These are phyloP conservation scores for Mycena capillaripes DNA, from an alignment of 768 basidiomycete genomes.

Conservation along the genomic window DNA sequence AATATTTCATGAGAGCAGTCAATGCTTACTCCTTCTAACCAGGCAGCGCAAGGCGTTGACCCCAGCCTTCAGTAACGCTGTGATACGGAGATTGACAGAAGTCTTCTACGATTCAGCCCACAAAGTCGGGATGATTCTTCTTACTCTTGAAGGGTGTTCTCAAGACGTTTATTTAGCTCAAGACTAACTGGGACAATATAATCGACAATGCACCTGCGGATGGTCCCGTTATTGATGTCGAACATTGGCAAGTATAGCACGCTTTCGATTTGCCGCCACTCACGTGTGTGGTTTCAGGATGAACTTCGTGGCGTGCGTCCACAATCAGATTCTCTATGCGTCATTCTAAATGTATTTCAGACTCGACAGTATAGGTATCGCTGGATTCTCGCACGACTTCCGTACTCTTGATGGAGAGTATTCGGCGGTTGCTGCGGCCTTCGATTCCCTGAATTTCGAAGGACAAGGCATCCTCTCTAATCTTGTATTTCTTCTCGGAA, in stretches of 20 bases:
- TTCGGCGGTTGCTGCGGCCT: conserved; percentile 40
- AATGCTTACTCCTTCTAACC: no score
- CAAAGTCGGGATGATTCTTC: conserved; percentile 44
- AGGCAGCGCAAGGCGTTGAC: no score
- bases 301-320: conserved; percentile 53
- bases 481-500: conserved; percentile 31
- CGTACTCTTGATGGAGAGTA: conserved; percentile 54
- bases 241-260: conserved; percentile 42
- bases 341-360: conserved; percentile 36
- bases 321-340: neutral
- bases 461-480: conserved; percentile 11
- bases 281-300: conserved; percentile 43
- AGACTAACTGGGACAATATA: conserved; percentile 26
- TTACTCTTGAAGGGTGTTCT: neutral
- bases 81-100: conserved; percentile 50
- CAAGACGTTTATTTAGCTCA: conserved; percentile 7
- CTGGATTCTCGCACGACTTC: conserved; percentile 62
- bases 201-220: conserved; percentile 13
- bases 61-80: conserved; percentile 57
- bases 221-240: conserved; percentile 50
- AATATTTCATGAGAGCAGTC: neutral
- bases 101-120: conserved; percentile 59
- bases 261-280: neutral
- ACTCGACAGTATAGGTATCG: conserved; percentile 60
- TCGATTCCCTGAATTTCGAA: conserved; percentile 41